Conservation (phyloP, 129 eudicot species). For the Escallonia rubra region DNA sequence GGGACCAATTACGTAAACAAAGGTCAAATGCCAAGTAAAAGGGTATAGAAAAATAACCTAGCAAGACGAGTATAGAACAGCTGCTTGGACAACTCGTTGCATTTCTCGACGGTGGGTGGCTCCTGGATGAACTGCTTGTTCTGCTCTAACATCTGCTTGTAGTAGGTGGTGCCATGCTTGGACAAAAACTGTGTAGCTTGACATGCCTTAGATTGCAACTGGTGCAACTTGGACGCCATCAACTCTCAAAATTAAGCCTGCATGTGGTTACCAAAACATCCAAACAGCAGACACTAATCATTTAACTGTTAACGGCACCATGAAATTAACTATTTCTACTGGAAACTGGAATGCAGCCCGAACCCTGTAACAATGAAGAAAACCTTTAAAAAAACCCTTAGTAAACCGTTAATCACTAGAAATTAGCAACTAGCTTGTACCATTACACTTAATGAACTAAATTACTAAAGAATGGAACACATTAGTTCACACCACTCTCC, state of each 20-base stretch:
- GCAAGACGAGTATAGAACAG: slow-evolving; percentile 88
- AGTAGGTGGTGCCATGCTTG: slow-evolving; percentile 59
- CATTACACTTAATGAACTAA: too few relatives aligned
- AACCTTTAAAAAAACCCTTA: too few relatives aligned
- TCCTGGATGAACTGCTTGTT: slow-evolving; percentile 67
- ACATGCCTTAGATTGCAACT: slow-evolving; percentile 51
- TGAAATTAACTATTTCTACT: not conserved
- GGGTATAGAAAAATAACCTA: slow-evolving; percentile 37
- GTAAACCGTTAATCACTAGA: too few relatives aligned
- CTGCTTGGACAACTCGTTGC: slow-evolving; percentile 66
- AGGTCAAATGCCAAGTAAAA: not conserved
- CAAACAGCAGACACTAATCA: not conserved
- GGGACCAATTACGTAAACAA: not conserved
- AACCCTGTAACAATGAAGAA: too few relatives aligned
- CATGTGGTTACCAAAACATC: not conserved
- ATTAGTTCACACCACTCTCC: too few relatives aligned
- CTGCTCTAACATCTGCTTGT: slow-evolving; percentile 71
- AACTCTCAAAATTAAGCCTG: slow-evolving; percentile 12
- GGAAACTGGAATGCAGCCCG: too few relatives aligned
- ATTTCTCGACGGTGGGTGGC: slow-evolving; percentile 75
- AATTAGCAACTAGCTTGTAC: not conserved
- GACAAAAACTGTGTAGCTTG: slow-evolving; percentile 49
- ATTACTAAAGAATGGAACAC: too few relatives aligned
- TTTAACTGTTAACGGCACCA: not conserved
- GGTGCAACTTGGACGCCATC: slow-evolving; percentile 57